These are phyloP conservation scores for Nothomitra cinnamomea DNA, from an alignment of 2,329 filamentous ascomycete species.

Conservation along the genomic window DNA sequence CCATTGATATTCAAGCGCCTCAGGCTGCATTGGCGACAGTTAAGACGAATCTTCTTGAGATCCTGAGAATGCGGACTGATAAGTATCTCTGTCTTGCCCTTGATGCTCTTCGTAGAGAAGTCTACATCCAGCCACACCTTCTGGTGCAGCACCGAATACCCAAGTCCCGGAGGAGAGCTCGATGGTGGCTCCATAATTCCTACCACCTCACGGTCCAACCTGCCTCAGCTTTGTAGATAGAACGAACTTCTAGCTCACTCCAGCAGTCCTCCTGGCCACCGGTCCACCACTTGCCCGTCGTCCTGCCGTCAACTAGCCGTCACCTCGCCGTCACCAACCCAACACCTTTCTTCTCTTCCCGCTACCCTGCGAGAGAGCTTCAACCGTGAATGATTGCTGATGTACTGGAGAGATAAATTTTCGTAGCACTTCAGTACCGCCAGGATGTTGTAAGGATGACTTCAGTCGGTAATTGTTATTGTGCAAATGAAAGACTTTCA, in stretches of 20 bases:
- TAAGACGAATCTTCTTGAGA: slow-evolving; percentile 37
- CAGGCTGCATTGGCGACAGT: slow-evolving; percentile 44
- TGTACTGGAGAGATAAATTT: too few relatives aligned
- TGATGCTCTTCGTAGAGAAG: slow-evolving; percentile 57
- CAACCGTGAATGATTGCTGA: too few relatives aligned
- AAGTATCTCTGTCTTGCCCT: slow-evolving; percentile 65
- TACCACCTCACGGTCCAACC: slow-evolving; percentile 10
- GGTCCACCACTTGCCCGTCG: not conserved
- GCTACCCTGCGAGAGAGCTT: too few relatives aligned
- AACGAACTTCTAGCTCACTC: not conserved
- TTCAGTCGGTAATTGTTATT: too few relatives aligned
- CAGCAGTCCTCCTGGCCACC: not conserved
- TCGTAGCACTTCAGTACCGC: too few relatives aligned
- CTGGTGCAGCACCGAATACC: slow-evolving; percentile 56
- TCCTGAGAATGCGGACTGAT: slow-evolving; percentile 47
- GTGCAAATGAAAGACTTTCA: too few relatives aligned
- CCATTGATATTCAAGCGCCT: slow-evolving; percentile 32
- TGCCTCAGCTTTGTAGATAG: too few relatives aligned
- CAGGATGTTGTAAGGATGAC: too few relatives aligned
- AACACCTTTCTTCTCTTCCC: too few relatives aligned
- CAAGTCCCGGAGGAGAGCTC: slow-evolving; percentile 12
- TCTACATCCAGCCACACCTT: slow-evolving; percentile 81
- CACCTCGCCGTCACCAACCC: too few relatives aligned
- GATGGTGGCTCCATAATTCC: slow-evolving; percentile 6
- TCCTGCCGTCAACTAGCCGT: too few relatives aligned